These are phyloP conservation scores for Schizophyllum amplum DNA, from an alignment of 1,284 basidiomycete genomes.

Conservation along the genomic window DNA sequence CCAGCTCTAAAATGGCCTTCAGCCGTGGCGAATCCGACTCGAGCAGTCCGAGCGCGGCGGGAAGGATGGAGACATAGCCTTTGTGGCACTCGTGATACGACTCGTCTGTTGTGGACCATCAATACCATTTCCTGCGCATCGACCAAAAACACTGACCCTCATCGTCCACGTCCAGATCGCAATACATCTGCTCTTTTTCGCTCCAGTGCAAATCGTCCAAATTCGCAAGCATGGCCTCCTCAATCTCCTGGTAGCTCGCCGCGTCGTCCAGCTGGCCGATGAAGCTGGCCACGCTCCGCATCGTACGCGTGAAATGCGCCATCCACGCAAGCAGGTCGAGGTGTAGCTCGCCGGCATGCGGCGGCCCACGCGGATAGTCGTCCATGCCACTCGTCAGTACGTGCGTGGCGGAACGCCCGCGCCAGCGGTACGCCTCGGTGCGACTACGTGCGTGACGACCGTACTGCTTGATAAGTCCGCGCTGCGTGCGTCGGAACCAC, in stretches of 20 bases:
- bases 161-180: constrained; percentile 78
- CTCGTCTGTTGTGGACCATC: constrained; percentile 51
- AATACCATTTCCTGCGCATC: background rate
- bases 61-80: constrained; percentile 92
- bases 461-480: constrained; percentile 89
- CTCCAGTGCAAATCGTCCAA: constrained; percentile 94
- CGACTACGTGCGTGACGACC: constrained; percentile 74
- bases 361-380: constrained; percentile 85
- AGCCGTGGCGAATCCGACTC: constrained; percentile 71
- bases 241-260: constrained; percentile 66
- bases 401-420: constrained; percentile 81
- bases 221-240: constrained; percentile 75
- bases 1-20: constrained; percentile 69
- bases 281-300: constrained; percentile 79
- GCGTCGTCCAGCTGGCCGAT: constrained; percentile 79
- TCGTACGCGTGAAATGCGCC: constrained; percentile 86
- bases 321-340: constrained; percentile 93
- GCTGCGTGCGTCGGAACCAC: constrained; percentile 92
- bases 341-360: constrained; percentile 88
- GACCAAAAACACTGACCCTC: constrained; percentile 47
- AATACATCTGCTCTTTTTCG: constrained; percentile 85
- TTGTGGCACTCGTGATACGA: constrained; percentile 85
- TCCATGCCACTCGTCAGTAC: constrained; percentile 93
- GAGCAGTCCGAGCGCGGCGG: constrained; percentile 78
- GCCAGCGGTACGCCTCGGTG: constrained; percentile 89